Base-by-base conservation (phyloP, 164 flowering plant species). In the Malania oleifera region DNA sequence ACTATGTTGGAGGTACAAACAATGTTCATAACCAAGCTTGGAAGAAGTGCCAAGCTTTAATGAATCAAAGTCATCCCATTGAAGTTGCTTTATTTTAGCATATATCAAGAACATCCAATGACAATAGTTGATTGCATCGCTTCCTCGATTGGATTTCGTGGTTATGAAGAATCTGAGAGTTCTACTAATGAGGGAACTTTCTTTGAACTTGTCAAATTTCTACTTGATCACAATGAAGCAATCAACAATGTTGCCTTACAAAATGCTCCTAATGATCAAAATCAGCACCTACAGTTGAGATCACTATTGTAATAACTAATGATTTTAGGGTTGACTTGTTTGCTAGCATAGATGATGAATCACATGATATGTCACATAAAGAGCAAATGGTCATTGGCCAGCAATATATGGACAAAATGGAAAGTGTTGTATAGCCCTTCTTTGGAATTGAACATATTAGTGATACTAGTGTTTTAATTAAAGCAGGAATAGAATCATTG, bases 361-460 rank as follows among this genome's bases (percentile, higher is more conserved):
- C 41, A 27, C 44, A 39, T 38, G 69, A 64, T 64, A 13, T 51
- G 6, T 72, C 72, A 11, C 5, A 6, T 1, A 68, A 64, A 25
- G 60, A 61, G 37, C 61, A 64, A 57, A 59, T 72, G 72, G 17
- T 18, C 27, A 14, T 48, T 66, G 17, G 54, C 37, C 23, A 52
- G 13, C 60, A 28, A 6, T 66, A 59, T 66, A n/a, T 66, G 18
- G 28, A 60, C 5, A 46, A 37, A 38, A 17, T 17, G 6, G 38
- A 51, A 6, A 15, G 19, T 38, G 67, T n/a, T n/a, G n/a, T n/a
- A 23, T 61, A 56, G 23, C 10, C 39, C 7, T 44, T 40, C 45
- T 14, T 50, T 1, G 64, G 59, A 1, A 14, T 59, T 19, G 54
- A 41, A 44, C 24, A 55, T 63, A 57, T 63, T 25, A 65, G 53